Percentiles rank a stretch among this genome's conserved stretches.
These are phyloP conservation scores for Fusarium concolor DNA, from an alignment of 2,329 filamentous ascomycete genomes.

Conservation along the genomic window DNA sequence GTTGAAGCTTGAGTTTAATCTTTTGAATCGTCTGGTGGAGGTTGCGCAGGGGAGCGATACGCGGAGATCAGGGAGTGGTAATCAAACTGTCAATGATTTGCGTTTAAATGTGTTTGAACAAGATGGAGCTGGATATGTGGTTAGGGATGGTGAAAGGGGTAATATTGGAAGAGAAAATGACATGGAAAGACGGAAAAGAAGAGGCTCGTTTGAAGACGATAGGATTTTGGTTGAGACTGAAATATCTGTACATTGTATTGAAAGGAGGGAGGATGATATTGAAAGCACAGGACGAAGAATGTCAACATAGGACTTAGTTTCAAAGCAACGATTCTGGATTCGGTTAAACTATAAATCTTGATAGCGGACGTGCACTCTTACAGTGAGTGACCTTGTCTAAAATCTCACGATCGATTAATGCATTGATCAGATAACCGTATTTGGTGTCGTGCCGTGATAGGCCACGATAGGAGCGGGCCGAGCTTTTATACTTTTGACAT, in stretches of 20 bases:
- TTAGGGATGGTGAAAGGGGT: fast-evolving
- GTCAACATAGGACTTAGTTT: neutral
- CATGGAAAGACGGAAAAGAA: neutral
- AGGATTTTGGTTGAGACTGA: neutral
- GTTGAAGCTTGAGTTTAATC: constrained; percentile 53
- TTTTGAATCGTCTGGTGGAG: constrained; percentile 47
- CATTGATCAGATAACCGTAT: neutral
- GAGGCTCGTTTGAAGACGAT: neutral
- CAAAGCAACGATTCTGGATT: neutral
- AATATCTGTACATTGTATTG: constrained; percentile 14
- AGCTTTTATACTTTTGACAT: too few species aligned
- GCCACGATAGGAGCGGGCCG: neutral
- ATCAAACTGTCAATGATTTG: neutral
- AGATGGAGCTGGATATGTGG: fast-evolving
- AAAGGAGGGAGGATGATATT: neutral
- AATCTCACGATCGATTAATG: neutral
- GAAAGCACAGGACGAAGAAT: neutral
- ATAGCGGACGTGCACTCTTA: too few species aligned
- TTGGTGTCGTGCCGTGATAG: neutral
- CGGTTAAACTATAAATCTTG: too few species aligned
- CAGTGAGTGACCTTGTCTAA: neutral
- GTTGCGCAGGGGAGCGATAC: constrained; percentile 10
- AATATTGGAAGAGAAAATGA: fast-evolving
- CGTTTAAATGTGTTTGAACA: neutral
- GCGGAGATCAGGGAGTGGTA: neutral